These are phyloP conservation scores for Globisporangium spiculum DNA, from an alignment of 352 stramenopile species.

Conservation along the genomic window DNA sequence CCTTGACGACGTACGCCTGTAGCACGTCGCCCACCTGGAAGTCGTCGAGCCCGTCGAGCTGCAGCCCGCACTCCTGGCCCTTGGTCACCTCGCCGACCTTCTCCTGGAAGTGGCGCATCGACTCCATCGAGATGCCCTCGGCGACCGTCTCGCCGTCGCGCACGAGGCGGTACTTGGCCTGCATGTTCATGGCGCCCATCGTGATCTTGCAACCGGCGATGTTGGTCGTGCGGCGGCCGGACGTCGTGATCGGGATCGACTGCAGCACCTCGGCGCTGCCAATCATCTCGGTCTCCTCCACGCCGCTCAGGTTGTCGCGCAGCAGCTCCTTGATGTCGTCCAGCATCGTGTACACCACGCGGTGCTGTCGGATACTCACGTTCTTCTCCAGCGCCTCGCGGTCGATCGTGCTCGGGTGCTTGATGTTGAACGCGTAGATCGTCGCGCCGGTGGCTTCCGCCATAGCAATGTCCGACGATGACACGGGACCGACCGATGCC, in stretches of 20 bases:
- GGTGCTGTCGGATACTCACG: slow-evolving; percentile 67
- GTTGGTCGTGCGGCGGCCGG: slow-evolving; percentile 87
- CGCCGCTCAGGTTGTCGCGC: slow-evolving; percentile 56
- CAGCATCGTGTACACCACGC: slow-evolving; percentile 87
- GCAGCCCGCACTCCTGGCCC: slow-evolving; percentile 98
- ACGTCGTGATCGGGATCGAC: slow-evolving; percentile 82
- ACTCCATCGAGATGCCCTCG: slow-evolving; percentile 82
- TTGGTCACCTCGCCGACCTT: slow-evolving; percentile 90
- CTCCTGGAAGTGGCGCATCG: slow-evolving; percentile 91
- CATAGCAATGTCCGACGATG: slow-evolving; percentile 80
- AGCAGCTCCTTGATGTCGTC: slow-evolving; percentile 87
- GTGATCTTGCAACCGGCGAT: slow-evolving; percentile 96
- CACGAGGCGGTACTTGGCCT: slow-evolving; percentile 78
- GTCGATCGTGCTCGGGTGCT: slow-evolving; percentile 66
- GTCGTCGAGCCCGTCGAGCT: slow-evolving; percentile 89
- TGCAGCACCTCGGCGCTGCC: slow-evolving; percentile 80
- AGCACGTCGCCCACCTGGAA: slow-evolving; percentile 95
- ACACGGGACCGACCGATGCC: slow-evolving; percentile 78
- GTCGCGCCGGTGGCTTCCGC: slow-evolving; percentile 76
- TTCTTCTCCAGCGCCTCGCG: slow-evolving; percentile 79
- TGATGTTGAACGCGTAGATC: slow-evolving; percentile 90
- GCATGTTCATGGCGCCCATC: slow-evolving; percentile 90
- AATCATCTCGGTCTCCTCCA: slow-evolving; percentile 63
- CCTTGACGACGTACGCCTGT: slow-evolving; percentile 83
- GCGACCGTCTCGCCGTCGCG: slow-evolving; percentile 91